Evolutionary conservation across 164 flowering plant species (phyloP).

Genomic region (Aristolochia fimbriata): DNA sequence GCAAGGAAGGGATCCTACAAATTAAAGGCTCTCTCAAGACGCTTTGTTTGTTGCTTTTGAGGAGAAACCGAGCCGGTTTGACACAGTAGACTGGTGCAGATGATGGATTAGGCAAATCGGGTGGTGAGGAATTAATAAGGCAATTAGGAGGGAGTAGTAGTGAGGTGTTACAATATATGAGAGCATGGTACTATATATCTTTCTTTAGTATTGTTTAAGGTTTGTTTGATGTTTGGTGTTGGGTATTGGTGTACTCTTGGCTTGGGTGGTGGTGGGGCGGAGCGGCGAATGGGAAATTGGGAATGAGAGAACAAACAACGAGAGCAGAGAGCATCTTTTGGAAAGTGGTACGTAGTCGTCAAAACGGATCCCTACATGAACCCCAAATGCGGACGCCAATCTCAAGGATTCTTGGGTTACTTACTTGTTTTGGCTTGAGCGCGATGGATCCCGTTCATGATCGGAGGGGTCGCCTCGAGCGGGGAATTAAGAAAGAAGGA

Average conservation of each 20-base stretch:
- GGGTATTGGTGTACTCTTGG: neutral
- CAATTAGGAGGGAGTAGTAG: too few relatives aligned
- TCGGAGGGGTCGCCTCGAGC: too few relatives aligned
- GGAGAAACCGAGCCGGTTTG: neutral
- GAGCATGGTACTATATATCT: too few relatives aligned
- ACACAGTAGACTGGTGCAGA: neutral
- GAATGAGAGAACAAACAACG: conserved; percentile 17
- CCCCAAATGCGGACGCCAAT: conserved; percentile 32
- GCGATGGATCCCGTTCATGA: too few relatives aligned
- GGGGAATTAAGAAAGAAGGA: conserved; percentile 7
- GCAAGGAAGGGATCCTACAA: neutral
- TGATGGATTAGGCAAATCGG: neutral
- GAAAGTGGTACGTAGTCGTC: conserved; percentile 49
- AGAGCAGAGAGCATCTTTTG: conserved; percentile 50
- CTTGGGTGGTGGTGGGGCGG: neutral
- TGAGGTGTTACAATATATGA: too few relatives aligned
- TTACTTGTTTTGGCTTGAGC: too few relatives aligned
- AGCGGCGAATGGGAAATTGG: neutral
- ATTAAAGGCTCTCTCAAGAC: neutral
- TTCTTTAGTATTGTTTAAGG: neutral
- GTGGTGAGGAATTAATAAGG: neutral
- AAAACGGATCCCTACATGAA: conserved; percentile 3
- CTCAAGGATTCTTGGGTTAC: conserved; percentile 21
- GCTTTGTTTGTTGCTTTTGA: conserved; percentile 1
- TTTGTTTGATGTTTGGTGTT: neutral